Conservation (phyloP, 257 asterid genomes). For the Solanum virginianum region DNA sequence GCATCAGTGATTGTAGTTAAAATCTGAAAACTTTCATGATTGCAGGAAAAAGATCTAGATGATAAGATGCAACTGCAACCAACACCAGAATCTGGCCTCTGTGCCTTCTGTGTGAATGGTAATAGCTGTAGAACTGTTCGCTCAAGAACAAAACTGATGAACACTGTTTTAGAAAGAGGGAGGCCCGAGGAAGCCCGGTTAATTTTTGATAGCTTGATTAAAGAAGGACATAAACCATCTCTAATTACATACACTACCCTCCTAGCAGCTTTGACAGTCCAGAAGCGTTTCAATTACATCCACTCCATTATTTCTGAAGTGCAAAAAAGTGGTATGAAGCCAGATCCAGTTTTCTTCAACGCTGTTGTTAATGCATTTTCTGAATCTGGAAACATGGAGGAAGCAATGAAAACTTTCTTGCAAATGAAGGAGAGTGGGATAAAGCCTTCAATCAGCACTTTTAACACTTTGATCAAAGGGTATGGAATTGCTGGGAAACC, state of each 20-base stretch:
- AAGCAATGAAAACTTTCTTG: slow-evolving; percentile 41
- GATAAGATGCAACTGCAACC: slow-evolving; percentile 28
- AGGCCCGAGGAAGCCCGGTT: slow-evolving; percentile 39
- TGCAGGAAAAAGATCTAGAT: slow-evolving; percentile 28
- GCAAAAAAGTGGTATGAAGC: slow-evolving; percentile 31
- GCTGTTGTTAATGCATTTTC: slow-evolving; percentile 66
- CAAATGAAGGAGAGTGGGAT: slow-evolving; percentile 52
- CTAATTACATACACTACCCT: slow-evolving; percentile 65
- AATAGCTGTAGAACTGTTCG: slow-evolving; percentile 43
- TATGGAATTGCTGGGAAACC: slow-evolving; percentile 61
- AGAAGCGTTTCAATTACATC: slow-evolving; percentile 38
- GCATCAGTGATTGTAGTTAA: not conserved
- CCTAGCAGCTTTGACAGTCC: slow-evolving; percentile 50
- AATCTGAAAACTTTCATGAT: not conserved
- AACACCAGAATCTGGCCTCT: slow-evolving; percentile 23
- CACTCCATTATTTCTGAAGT: slow-evolving; percentile 39
- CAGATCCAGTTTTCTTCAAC: slow-evolving; percentile 50
- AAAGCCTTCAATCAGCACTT: slow-evolving; percentile 48
- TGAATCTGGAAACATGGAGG: slow-evolving; percentile 66
- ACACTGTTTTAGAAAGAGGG: slow-evolving; percentile 38
- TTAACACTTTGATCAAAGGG: slow-evolving; percentile 62
- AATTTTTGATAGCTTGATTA: slow-evolving; percentile 39
- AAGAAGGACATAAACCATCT: slow-evolving; percentile 61
- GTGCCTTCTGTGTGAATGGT: slow-evolving; percentile 36
- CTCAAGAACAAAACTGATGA: slow-evolving; percentile 46